Conservation (phyloP, 495 filamentous ascomycete species). For the Cudoniella acicularis region DNA sequence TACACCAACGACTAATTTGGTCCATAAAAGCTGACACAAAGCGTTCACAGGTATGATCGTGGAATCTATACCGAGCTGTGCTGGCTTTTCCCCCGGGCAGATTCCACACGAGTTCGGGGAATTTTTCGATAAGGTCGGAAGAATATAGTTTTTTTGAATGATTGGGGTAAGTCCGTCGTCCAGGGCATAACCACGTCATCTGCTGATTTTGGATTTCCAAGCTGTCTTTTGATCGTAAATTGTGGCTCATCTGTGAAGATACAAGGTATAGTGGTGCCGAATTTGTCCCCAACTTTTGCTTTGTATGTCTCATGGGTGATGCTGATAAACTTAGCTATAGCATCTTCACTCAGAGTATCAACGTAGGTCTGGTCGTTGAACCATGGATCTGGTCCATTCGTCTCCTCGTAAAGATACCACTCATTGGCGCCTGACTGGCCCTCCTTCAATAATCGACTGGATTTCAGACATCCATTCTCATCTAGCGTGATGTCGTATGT, state of each 20-base stretch:
- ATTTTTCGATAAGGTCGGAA: constrained; percentile 10
- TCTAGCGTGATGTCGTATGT: constrained; percentile 16
- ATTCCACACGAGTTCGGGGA: constrained; percentile 25
- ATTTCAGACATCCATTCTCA: constrained; percentile 16
- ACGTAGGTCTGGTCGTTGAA: constrained; percentile 27
- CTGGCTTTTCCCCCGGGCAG: constrained; percentile 18
- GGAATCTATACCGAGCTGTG: constrained; percentile 17
- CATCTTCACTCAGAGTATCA: constrained; percentile 24
- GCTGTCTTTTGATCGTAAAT: constrained; percentile 24
- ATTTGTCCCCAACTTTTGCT: constrained; percentile 20
- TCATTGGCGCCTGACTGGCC: constrained; percentile 8
- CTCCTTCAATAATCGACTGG: constrained; percentile 1
- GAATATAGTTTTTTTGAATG: constrained; percentile 11
- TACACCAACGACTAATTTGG: constrained; percentile 23
- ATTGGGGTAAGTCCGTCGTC: constrained; percentile 14
- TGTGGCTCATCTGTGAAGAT: constrained; percentile 31
- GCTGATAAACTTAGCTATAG: constrained; percentile 23
- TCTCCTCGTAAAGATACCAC: constrained; percentile 26
- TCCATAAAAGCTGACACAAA: constrained; percentile 26
- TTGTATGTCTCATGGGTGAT: constrained; percentile 28
- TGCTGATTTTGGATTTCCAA: constrained; percentile 5
- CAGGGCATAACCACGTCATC: constrained; percentile 25
- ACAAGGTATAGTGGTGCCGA: constrained; percentile 21
- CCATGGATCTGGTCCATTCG: constrained; percentile 19
- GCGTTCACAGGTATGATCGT: constrained; percentile 25